These are phyloP conservation scores for Cladosporium sp. DNA, from an alignment of 2,329 filamentous ascomycete species.

Conservation along the genomic window DNA sequence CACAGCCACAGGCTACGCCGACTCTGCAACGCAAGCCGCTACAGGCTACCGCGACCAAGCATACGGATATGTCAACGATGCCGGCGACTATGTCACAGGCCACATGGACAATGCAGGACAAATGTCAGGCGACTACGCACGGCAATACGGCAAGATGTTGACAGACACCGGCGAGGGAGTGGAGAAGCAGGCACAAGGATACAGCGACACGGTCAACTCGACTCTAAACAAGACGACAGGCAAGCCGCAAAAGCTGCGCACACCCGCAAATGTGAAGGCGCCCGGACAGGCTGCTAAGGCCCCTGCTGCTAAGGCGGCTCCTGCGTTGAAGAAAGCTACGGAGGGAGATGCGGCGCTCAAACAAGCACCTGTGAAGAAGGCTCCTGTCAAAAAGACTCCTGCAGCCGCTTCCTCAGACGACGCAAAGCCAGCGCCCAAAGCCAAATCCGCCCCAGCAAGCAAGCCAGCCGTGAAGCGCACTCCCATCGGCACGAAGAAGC, in stretches of 20 bases:
- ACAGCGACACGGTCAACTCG: slow-evolving; percentile 14
- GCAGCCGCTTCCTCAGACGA: not conserved
- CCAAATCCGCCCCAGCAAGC: not conserved
- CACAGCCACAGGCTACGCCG: slow-evolving; percentile 12
- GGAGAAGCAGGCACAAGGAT: slow-evolving; percentile 14
- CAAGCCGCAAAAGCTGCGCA: slow-evolving; percentile 11
- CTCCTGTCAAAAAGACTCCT: not conserved
- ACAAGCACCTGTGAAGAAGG: slow-evolving; percentile 2
- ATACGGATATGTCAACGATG: slow-evolving; percentile 16
- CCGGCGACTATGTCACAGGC: slow-evolving; percentile 16
- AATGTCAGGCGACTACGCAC: slow-evolving; percentile 14
- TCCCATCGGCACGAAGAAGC: slow-evolving; percentile 7
- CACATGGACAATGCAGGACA: slow-evolving; percentile 16
- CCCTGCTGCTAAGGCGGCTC: not conserved
- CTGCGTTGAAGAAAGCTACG: slow-evolving; percentile 6
- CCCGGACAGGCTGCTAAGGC: not conserved
- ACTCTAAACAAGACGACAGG: slow-evolving; percentile 10
- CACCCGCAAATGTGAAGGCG: not conserved
- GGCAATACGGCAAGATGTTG: slow-evolving; percentile 13
- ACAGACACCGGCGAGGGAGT: slow-evolving; percentile 11
- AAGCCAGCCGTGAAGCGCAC: slow-evolving; percentile 4
- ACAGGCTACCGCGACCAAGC: slow-evolving; percentile 15
- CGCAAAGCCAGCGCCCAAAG: not conserved
- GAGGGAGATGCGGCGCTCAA: not conserved
- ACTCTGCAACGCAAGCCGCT: not conserved